Percentiles rank a stretch among this genome's conserved stretches.
Conservation (phyloP, 2,329 filamentous ascomycete species). For the Phaeomoniella chlamydospora region DNA sequence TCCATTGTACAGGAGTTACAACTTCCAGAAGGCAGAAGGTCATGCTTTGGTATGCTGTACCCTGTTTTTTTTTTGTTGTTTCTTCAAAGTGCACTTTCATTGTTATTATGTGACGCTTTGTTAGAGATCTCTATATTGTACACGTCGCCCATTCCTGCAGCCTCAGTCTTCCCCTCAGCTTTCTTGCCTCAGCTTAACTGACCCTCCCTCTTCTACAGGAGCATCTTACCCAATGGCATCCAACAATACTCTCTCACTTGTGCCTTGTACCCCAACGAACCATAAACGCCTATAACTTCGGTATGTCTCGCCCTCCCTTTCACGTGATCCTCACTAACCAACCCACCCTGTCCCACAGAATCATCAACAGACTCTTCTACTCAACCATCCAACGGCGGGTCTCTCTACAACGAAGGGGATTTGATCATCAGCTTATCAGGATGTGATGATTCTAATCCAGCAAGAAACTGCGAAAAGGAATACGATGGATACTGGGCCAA, state of each 20-base stretch:
- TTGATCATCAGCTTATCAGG: conserved; percentile 66
- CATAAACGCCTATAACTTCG: conserved; percentile 62
- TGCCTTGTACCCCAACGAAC: conserved; percentile 76
- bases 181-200: too few species aligned
- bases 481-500: conserved; percentile 39
- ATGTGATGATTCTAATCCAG: conserved; percentile 45
- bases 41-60: conserved; percentile 78
- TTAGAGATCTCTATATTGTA: too few species aligned
- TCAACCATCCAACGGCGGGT: conserved; percentile 18
- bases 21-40: conserved; percentile 86
- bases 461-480: conserved; percentile 56
- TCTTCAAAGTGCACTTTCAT: not conserved
- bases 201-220: conserved; percentile 44
- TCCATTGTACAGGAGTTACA: conserved; percentile 83
- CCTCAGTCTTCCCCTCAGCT: conserved; percentile 1
- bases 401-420: conserved; percentile 64
- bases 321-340: too few species aligned
- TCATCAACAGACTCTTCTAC: conserved; percentile 1
- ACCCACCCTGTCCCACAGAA: too few species aligned
- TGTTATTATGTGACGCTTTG: too few species aligned
- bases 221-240: conserved; percentile 90
- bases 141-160: conserved; percentile 1
- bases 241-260: conserved; percentile 80
- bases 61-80: not conserved
- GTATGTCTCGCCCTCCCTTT: conserved; percentile 13